Base-by-base conservation (phyloP, 768 basidiomycete species). In the Dacryopinax primogenitus region DNA sequence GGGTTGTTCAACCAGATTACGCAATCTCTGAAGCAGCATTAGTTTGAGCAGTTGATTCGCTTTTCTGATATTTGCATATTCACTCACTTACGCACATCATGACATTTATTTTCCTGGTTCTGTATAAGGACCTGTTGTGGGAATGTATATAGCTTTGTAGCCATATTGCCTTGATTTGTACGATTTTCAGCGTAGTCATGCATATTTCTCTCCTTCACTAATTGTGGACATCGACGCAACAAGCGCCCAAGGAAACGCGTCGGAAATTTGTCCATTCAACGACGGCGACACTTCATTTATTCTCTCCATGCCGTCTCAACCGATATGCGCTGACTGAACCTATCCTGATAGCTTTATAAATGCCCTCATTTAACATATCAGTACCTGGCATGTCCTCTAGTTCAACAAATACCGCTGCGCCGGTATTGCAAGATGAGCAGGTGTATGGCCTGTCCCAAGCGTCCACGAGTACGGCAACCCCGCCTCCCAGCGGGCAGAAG, bases 101-200 rank as follows among this genome's bases (percentile, higher is more conserved):
- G 7, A 44, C 11, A 37, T 21, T 47, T n/a, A n/a, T 30, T 58
- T 11, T 13, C 51, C 30, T 21, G 9, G 30, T 21, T 58, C 37
- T 39, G n/a, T 39, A 39, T 39, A 39, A n/a, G 11, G 37, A 11
- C n/a, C 12, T 39, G n/a, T 39, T 39, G n/a, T 39, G 12, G n/a
- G n/a, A n/a, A 39, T 58, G 23, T 58, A 26, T 58, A 58, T 58
- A 26, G 51, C 23, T 58, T 58, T 58, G 51, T 58, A 58, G 11
- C 26, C 26, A 58, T 13, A 23, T 13, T 28, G 12, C n/a, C 13
- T 58, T 30, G 9, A 58, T 58, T 28, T 58, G 41, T 44, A 44
- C 3, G 41, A 44, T 7, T 44, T 44, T 9, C 41, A 44, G 3
- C 18, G 7, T 18, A 44, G 41, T 44, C 16, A 44, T 44, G 41